Conservation (phyloP, 2,329 filamentous ascomycete genomes). For the Blastomyces parvus region DNA sequence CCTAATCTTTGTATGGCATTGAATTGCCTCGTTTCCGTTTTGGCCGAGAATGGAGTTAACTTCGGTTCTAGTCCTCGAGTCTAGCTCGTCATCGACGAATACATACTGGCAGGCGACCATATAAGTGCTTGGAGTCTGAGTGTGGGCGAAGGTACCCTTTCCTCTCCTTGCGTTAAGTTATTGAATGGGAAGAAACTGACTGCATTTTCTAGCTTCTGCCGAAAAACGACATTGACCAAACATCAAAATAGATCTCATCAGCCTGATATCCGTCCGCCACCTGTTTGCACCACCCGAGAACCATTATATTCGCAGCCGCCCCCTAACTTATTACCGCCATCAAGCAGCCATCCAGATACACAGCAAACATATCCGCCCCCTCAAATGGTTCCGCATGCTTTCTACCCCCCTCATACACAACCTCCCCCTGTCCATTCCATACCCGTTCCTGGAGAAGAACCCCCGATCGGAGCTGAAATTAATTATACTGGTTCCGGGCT, state of each 20-base stretch:
- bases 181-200: not conserved
- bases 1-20: not conserved
- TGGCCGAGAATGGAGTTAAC: slow-evolving; percentile 9
- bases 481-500: slow-evolving; percentile 12
- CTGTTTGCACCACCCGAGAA: slow-evolving; percentile 10
- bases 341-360: not conserved
- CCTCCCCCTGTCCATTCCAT: slow-evolving; percentile 12
- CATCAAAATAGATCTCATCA: slow-evolving; percentile 19
- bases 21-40: not conserved
- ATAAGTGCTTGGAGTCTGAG: slow-evolving; percentile 17
- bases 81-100: slow-evolving; percentile 19
- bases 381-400: slow-evolving; percentile 10
- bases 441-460: slow-evolving; percentile 9
- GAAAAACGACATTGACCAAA: slow-evolving; percentile 20
- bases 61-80: slow-evolving; percentile 17
- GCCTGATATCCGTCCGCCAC: slow-evolving; percentile 10
- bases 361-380: slow-evolving; percentile 8
- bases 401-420: slow-evolving; percentile 13
- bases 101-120: slow-evolving; percentile 19
- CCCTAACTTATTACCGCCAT: slow-evolving; percentile 3
- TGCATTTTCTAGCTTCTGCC: slow-evolving; percentile 16
- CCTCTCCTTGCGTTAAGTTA: not conserved
- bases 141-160: slow-evolving; percentile 18
- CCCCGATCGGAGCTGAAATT: slow-evolving; percentile 11
- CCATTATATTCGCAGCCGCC: slow-evolving; percentile 12